A percentile compares a stretch with the other conserved stretches of the same genome.
phyloP scores from a whole-genome alignment of 495 filamentous ascomycete genomes.

The Hyaloscypha bicolor region DNA sequence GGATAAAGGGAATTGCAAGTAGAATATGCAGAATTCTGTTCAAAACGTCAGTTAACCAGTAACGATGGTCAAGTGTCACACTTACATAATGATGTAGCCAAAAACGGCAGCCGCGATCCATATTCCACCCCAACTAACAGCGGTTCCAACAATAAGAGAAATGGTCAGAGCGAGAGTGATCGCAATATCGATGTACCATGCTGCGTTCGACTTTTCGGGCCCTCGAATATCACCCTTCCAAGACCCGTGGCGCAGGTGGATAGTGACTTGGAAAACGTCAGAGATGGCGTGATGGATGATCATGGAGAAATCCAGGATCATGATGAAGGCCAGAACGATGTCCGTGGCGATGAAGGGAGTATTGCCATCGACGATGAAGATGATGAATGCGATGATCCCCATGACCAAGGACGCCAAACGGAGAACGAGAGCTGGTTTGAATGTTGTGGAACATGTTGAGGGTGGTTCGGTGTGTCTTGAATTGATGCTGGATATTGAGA shows the following conservation, averaged over 20 bases:
- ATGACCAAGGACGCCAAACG: slow-evolving; percentile 5
- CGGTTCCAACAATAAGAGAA: slow-evolving; percentile 13
- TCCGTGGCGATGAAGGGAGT: slow-evolving; percentile 15
- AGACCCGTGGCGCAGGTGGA: slow-evolving; percentile 5
- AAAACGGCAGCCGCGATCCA: slow-evolving; percentile 11
- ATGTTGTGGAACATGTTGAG: background rate
- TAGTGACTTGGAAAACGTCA: slow-evolving; percentile 11
- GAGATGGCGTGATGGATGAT: slow-evolving; percentile 11
- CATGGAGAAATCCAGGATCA: slow-evolving; percentile 14
- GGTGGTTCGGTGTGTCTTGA: background rate
- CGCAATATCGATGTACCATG: background rate
- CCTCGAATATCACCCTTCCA: background rate
- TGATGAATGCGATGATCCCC: slow-evolving; percentile 9
- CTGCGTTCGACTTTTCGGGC: background rate
- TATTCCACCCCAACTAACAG: background rate
- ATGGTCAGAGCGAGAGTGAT: background rate
- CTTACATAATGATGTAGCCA: slow-evolving; percentile 20
- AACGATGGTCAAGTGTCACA: background rate
- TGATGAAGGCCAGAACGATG: slow-evolving; percentile 16
- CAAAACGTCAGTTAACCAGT: background rate
- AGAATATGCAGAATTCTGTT: background rate
- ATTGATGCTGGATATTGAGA: background rate
- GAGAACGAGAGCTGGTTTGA: slow-evolving; percentile 10
- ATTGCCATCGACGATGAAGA: slow-evolving; percentile 17
- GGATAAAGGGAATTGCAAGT: background rate